Evolutionary conservation across 164 flowering plant genomes (phyloP), one percentile per base, ranked within the genome.

Genomic region (Chimonanthus salicifolius): DNA sequence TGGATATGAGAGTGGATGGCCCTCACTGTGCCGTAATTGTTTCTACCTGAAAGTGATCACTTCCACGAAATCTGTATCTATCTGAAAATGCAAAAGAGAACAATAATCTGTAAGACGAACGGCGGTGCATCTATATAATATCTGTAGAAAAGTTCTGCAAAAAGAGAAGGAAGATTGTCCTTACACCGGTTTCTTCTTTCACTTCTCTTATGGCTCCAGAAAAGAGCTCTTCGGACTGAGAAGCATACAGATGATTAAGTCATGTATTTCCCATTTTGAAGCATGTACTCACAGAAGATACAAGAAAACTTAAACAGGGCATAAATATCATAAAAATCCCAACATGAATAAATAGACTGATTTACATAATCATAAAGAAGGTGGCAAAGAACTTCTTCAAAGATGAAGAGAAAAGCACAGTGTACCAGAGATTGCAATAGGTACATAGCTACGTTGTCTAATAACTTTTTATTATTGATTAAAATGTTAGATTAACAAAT

Each of bases 111-210:
- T 33, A 7, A 62, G 49, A 60, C 15, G 3, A 18, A 20, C 4
- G 66, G 48, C 20, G 16, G 2, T 66, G 1, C 4, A 54, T 54
- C 60, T 54, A 7, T 8, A 15, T 51, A 7, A 4, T 10, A n/a
- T 11, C 60, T 54, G 15, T 54, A 0, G n/a, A 54, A 11, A 13
- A 54, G 5, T 44, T 13, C 46, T 13, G 47, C 6, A 49, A 2
- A 50, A 4, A 49, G 5, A 51, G 47, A 50, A 2, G 9, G 58
- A 15, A 18, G 10, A 20, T 15, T 76, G 15, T 72, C 16, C 88
- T 80, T 88, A 89, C 91, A 13, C 91, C 91, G 64, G 94, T 89
- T 85, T 89, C 91, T 80, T 89, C 94, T 76, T 85, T 85, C 62
- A 88, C 89, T 83, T 88, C 94, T 83, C 94, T 81, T 54, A 83